Percentiles rank a stretch among this genome's conserved stretches.
Conservation (phyloP, 208 protist species). For the Porcisia deanei region DNA sequence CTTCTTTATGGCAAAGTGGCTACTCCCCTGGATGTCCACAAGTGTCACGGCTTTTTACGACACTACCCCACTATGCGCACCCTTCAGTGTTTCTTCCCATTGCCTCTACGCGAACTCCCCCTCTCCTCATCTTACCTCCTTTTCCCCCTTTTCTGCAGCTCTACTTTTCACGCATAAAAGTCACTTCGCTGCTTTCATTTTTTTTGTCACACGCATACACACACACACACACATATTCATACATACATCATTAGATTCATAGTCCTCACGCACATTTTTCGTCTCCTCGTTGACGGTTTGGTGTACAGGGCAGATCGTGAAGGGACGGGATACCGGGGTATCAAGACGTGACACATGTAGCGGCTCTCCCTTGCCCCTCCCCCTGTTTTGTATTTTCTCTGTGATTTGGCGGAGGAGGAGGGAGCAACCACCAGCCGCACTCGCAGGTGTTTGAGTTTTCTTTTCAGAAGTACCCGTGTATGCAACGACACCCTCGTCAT, state of each 20-base stretch:
- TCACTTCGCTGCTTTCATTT: not conserved
- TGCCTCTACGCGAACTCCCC: not conserved
- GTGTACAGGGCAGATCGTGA: not conserved
- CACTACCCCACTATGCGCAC: too few relatives aligned
- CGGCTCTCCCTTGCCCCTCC: not conserved
- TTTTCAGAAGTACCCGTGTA: not conserved
- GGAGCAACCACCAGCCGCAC: not conserved
- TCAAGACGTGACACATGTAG: not conserved
- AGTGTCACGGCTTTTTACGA: too few relatives aligned
- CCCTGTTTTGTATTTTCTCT: not conserved
- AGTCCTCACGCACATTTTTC: not conserved
- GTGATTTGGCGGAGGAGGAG: not conserved
- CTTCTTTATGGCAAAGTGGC: too few relatives aligned
- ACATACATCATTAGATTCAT: not conserved
- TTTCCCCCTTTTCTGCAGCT: not conserved
- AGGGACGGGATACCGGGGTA: not conserved
- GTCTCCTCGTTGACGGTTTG: not conserved
- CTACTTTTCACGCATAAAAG: not conserved
- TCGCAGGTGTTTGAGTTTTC: not conserved
- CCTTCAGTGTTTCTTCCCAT: too few relatives aligned
- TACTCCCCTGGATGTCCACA: too few relatives aligned
- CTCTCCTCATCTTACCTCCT: not conserved
- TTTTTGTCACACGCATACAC: not conserved
- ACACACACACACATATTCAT: not conserved
- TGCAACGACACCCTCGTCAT: not conserved